Evolutionary conservation across 192 early-diverging fungal species (phyloP).

Genomic region (Gonapodya prolifera): DNA sequence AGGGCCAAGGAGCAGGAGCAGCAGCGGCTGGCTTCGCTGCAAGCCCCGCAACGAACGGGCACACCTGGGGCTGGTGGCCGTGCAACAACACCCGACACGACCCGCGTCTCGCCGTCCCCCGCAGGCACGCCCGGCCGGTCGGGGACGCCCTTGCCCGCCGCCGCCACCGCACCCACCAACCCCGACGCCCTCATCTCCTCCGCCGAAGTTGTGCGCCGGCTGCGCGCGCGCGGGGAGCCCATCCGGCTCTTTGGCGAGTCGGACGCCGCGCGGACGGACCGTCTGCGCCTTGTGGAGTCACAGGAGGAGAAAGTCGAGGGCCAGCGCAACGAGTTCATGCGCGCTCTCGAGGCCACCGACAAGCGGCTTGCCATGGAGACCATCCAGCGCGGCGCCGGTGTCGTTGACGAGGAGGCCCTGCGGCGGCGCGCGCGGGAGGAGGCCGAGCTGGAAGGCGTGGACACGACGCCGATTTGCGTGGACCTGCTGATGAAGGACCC

Average conservation of each 20-base stretch:
- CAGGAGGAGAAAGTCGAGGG: constrained; percentile 63
- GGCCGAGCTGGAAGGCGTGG: constrained; percentile 14
- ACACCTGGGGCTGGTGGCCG: not conserved
- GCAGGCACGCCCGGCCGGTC: not conserved
- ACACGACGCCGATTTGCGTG: constrained; percentile 57
- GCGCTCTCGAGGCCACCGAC: constrained; percentile 70
- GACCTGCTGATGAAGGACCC: constrained; percentile 64
- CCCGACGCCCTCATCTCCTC: constrained; percentile 43
- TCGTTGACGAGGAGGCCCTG: constrained; percentile 4
- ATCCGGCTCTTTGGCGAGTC: constrained; percentile 89
- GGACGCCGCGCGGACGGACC: constrained; percentile 57
- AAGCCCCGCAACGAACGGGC: not conserved
- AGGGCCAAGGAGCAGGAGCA: constrained; percentile 3
- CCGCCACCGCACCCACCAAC: constrained; percentile 10
- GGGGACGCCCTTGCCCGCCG: not conserved
- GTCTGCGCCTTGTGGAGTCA: constrained; percentile 68
- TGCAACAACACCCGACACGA: not conserved
- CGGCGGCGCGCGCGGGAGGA: constrained; percentile 2
- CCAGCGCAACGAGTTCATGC: constrained; percentile 86
- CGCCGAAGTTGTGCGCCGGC: constrained; percentile 65
- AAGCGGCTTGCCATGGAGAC: constrained; percentile 62
- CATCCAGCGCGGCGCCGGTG: constrained; percentile 28
- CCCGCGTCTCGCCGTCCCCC: not conserved
- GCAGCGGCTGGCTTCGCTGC: not conserved
- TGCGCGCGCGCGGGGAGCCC: constrained; percentile 77